Evolutionary conservation across 2,329 filamentous ascomycete genomes (phyloP).

Genomic region (Hortaea sp.): DNA sequence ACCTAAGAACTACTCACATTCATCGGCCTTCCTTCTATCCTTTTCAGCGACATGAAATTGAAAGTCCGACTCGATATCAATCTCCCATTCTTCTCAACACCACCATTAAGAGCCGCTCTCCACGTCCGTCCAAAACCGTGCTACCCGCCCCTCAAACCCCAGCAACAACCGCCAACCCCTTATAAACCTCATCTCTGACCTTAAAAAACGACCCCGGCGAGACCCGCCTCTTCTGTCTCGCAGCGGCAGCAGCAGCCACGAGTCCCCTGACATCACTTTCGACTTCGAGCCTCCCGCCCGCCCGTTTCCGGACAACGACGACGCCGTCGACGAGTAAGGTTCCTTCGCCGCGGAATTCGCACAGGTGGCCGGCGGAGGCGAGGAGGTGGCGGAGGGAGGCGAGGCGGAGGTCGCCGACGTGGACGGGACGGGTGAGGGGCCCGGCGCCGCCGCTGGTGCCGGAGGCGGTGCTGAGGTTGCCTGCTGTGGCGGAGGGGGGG

Average conservation of each 20-base stretch:
- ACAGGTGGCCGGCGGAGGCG: conserved; percentile 69
- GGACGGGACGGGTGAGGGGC: conserved; percentile 67
- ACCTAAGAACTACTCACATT: no score
- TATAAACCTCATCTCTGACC: conserved; percentile 85
- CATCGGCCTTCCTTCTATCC: no score
- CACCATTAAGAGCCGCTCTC: neutral
- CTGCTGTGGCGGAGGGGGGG: conserved; percentile 20
- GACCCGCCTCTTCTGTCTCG: conserved; percentile 13
- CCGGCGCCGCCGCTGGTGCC: conserved; percentile 2
- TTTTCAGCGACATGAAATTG: no score
- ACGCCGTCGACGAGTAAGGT: conserved; percentile 79
- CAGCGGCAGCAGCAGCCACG: conserved; percentile 28
- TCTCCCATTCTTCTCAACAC: neutral
- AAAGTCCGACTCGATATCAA: no score
- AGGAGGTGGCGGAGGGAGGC: conserved; percentile 80
- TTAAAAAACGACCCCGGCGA: conserved; percentile 67
- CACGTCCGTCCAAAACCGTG: neutral
- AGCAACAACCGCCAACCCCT: conserved; percentile 82
- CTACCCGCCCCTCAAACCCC: conserved; percentile 33
- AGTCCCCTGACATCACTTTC: conserved; percentile 56
- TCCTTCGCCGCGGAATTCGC: conserved; percentile 89
- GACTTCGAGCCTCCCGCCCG: conserved; percentile 68
- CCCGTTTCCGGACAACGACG: conserved; percentile 81
- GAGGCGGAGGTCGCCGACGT: conserved; percentile 85
- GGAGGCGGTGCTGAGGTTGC: neutral